Evolutionary conservation across 495 filamentous ascomycete species (phyloP), one percentile per base, ranked within the genome.

Genomic region (Penicillium dipodomyicola): DNA sequence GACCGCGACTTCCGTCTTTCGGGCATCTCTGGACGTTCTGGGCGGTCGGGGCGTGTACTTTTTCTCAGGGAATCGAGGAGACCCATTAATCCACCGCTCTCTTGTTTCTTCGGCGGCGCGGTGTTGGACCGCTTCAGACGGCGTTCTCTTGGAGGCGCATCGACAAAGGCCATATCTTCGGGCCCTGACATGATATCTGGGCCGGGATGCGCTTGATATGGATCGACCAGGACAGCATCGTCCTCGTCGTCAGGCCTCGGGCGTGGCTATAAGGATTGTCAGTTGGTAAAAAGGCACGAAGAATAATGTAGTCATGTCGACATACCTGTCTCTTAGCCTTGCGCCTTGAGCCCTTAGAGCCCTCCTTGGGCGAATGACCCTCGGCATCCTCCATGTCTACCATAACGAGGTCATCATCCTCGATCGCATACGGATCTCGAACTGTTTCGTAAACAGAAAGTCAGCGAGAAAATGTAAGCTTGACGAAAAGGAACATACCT

Each of bases 161-260:
- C 95, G 79, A 96, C 64, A 87, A 78, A 65, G 79, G 91, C 64
- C 86, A 82, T 33, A 84, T 87, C 83, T 87, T 91, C 79, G 8
- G 77, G 73, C 2, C 77, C 76, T 32, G 72, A 74, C 17, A 69
- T 44, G 8, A 78, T 64, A 25, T 77, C 71, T 48, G 75, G 69
- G 15, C 55, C 68, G 22, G 63, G 68, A 17, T 63, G 69, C 27
- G 65, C 64, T 56, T 69, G 72, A 1, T 78, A 74, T 27, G 67
- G 69, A 52, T 81, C 79, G 20, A 79, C 74, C 65, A 82, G 76
- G 29, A 79, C 73, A 54, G 67, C 60, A 40, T 81, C 77, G 3
- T 81, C 79, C 4, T 75, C 62, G 5, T 72, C 72, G 8, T 64
- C 67, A 9, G 55, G 62, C 35, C 59, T 65, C 2, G 67, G 44